A percentile compares a stretch with the other conserved stretches of the same genome.
phyloP scores from a whole-genome alignment of 306 rosid species.

The Inga leiocalycina region DNA sequence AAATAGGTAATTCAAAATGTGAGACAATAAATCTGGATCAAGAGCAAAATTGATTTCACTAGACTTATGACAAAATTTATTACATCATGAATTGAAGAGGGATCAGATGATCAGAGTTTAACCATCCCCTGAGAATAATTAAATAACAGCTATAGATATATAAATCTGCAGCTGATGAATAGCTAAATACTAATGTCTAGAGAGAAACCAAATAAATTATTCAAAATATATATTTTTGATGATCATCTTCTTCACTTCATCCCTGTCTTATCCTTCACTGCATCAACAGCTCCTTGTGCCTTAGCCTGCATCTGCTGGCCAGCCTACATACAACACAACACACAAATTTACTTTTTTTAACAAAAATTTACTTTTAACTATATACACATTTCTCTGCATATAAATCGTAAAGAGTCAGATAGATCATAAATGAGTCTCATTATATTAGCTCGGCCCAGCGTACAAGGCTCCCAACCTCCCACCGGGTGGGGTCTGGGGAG shows the following conservation, averaged over 20 bases:
- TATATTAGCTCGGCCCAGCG: no score
- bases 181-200: background rate
- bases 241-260: constrained; percentile 32
- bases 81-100: constrained; percentile 18
- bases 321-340: constrained; percentile 28
- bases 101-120: background rate
- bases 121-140: background rate
- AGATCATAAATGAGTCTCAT: no score
- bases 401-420: no score
- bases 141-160: background rate
- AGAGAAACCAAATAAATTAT: background rate
- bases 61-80: constrained; percentile 20
- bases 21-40: background rate
- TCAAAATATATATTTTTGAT: background rate
- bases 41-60: constrained; percentile 23
- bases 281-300: constrained; percentile 68
- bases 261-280: constrained; percentile 70
- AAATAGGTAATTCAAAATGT: background rate
- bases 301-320: constrained; percentile 54
- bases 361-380: background rate
- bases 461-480: no score
- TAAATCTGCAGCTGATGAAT: background rate
- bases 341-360: background rate
- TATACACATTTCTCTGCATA: background rate
- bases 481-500: no score